Percentiles rank a stretch among this genome's conserved stretches.
Evolutionary conservation across 768 basidiomycete species (phyloP).

Genomic region (Phaffia australis): DNA sequence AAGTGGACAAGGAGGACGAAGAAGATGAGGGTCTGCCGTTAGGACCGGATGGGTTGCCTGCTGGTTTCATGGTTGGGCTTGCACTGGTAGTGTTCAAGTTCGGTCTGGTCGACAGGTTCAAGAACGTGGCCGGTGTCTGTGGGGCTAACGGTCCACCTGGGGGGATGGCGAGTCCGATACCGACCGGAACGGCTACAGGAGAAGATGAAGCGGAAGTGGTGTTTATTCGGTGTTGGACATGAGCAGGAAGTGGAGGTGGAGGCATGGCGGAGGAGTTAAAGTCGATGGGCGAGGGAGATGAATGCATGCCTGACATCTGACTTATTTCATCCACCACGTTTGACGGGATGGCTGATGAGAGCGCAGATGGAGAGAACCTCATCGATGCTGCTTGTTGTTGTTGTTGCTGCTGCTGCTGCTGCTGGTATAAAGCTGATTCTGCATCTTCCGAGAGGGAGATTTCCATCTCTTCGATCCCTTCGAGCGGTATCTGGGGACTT

Average conservation of each 20-base stretch:
- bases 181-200: background rate
- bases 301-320: constrained; percentile 33
- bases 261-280: constrained; percentile 57
- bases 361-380: constrained; percentile 33
- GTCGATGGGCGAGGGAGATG: constrained; percentile 73
- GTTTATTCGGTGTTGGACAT: constrained; percentile 24
- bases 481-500: constrained; percentile 7
- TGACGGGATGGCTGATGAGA: constrained; percentile 36
- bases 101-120: constrained; percentile 11
- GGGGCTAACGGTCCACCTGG: constrained; percentile 41
- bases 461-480: constrained; percentile 28
- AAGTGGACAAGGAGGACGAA: background rate
- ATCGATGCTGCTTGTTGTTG: too few species aligned
- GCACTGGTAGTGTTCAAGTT: background rate
- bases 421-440: constrained; percentile 24
- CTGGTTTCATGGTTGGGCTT: background rate
- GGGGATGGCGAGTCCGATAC: constrained; percentile 6
- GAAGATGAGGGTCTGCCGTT: background rate
- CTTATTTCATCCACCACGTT: constrained; percentile 38
- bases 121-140: constrained; percentile 25
- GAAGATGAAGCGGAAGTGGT: background rate
- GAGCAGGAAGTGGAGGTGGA: constrained; percentile 56
- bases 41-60: background rate
- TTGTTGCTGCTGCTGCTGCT: constrained; percentile 10
- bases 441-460: constrained; percentile 22